Percentiles rank a stretch among this genome's conserved stretches.
phyloP scores from a whole-genome alignment of 1,284 basidiomycete species.

The Ganoderma meredithae region DNA sequence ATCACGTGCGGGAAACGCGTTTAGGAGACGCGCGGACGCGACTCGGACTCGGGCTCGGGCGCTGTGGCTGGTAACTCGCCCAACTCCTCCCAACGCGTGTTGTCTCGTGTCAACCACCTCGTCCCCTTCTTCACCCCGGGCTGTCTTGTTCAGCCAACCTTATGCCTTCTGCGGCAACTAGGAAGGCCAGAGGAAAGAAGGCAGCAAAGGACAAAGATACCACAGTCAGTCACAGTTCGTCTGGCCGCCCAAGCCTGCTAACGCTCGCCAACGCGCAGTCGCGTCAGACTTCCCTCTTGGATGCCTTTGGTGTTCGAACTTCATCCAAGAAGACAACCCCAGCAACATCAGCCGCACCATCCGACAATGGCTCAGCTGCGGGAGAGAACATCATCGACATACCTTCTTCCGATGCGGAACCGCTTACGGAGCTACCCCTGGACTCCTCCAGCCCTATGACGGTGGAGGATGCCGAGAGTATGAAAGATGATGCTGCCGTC shows the following conservation, averaged over 20 bases:
- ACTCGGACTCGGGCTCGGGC: not conserved
- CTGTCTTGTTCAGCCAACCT: not conserved
- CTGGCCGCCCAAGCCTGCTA: not conserved
- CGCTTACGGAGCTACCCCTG: slow-evolving; percentile 14
- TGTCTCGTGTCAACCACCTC: slow-evolving; percentile 9
- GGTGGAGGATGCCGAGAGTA: slow-evolving; percentile 9
- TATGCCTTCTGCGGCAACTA: slow-evolving; percentile 23
- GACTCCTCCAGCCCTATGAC: slow-evolving; percentile 25
- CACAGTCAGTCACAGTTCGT: slow-evolving; percentile 19
- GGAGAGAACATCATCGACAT: slow-evolving; percentile 25
- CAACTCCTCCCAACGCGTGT: slow-evolving; percentile 2
- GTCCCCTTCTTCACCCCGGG: not conserved
- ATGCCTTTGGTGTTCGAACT: slow-evolving; percentile 28
- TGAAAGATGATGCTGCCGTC: not conserved
- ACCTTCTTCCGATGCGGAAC: slow-evolving; percentile 30
- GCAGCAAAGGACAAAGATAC: slow-evolving; percentile 23
- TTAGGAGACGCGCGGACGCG: slow-evolving; percentile 22
- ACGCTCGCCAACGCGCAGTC: slow-evolving; percentile 22
- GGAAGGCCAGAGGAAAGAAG: slow-evolving; percentile 21
- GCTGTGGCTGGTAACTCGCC: not conserved
- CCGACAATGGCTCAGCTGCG: slow-evolving; percentile 20
- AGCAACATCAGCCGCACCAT: slow-evolving; percentile 16
- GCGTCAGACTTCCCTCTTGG: slow-evolving; percentile 33
- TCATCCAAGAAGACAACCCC: slow-evolving; percentile 23
- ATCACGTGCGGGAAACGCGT: slow-evolving; percentile 21